A percentile compares a stretch with the other conserved stretches of the same genome.
Evolutionary conservation across 139 green algal species (phyloP).

Genomic region (Marvania coccoides): DNA sequence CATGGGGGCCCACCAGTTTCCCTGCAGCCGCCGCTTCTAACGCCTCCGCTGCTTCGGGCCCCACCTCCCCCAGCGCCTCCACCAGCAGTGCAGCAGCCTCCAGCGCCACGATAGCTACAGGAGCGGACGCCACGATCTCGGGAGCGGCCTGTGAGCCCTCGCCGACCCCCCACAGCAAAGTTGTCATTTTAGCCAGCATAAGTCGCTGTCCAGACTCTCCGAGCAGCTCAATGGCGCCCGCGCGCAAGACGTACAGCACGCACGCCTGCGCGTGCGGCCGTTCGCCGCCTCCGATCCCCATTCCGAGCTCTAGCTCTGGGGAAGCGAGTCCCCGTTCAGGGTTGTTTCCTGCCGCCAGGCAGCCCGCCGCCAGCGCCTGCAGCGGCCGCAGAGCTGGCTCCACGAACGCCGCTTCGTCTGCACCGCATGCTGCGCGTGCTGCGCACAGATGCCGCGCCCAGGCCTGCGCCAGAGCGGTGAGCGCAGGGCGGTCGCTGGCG

Average conservation of each 20-base stretch:
- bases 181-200: slow-evolving; percentile 50
- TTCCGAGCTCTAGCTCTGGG: slow-evolving; percentile 28
- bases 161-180: slow-evolving; percentile 33
- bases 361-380: slow-evolving; percentile 17
- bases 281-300: slow-evolving; percentile 32
- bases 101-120: slow-evolving; percentile 49
- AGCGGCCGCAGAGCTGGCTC: slow-evolving; percentile 40
- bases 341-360: slow-evolving; percentile 4
- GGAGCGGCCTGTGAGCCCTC: slow-evolving; percentile 12
- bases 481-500: slow-evolving; percentile 12
- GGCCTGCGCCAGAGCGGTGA: slow-evolving; percentile 38
- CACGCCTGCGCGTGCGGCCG: slow-evolving; percentile 55
- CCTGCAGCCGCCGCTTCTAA: slow-evolving; percentile 38
- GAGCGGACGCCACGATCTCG: slow-evolving; percentile 11
- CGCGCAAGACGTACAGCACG: slow-evolving; percentile 70
- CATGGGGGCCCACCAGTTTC: slow-evolving; percentile 25
- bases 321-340: neutral
- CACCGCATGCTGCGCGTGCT: neutral
- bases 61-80: slow-evolving; percentile 68
- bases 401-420: slow-evolving; percentile 34
- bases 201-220: slow-evolving; percentile 48
- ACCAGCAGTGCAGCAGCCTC: slow-evolving; percentile 61
- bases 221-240: slow-evolving; percentile 62
- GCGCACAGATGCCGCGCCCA: slow-evolving; percentile 51
- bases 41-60: slow-evolving; percentile 12